These are phyloP conservation scores for Wickerhamiella vanderwaltii DNA, from an alignment of 805 yeast species.

Conservation along the genomic window DNA sequence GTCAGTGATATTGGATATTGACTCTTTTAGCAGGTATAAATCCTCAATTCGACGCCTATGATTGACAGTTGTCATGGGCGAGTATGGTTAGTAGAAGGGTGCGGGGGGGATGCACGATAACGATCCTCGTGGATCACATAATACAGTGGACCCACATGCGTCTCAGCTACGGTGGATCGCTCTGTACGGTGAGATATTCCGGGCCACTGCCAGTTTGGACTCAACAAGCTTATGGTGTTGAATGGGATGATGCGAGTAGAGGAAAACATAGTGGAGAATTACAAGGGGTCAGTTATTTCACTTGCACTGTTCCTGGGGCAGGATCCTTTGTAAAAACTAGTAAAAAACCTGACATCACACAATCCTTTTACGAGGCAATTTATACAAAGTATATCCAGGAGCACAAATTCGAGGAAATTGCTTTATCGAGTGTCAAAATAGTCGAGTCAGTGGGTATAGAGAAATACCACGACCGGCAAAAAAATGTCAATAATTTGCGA, in stretches of 20 bases:
- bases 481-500: slow-evolving; percentile 35
- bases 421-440: slow-evolving; percentile 43
- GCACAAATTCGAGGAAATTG: slow-evolving; percentile 23
- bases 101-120: too few relatives aligned
- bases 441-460: slow-evolving; percentile 59
- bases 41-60: background rate
- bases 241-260: slow-evolving; percentile 63
- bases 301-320: slow-evolving; percentile 28
- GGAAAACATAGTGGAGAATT: slow-evolving; percentile 65
- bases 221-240: slow-evolving; percentile 55
- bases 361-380: slow-evolving; percentile 35
- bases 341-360: slow-evolving; percentile 27
- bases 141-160: slow-evolving; percentile 8
- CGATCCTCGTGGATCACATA: background rate
- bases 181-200: slow-evolving; percentile 50
- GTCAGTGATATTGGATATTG: background rate
- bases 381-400: slow-evolving; percentile 35
- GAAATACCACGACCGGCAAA: slow-evolving; percentile 37
- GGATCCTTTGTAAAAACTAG: slow-evolving; percentile 53
- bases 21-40: background rate
- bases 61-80: background rate
- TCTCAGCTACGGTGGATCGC: slow-evolving; percentile 30
- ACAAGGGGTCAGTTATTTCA: slow-evolving; percentile 46
- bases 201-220: slow-evolving; percentile 62
- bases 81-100: too few relatives aligned